phyloP scores from a whole-genome alignment of 2,329 filamentous ascomycete species.

The Polytolypa hystricis region DNA sequence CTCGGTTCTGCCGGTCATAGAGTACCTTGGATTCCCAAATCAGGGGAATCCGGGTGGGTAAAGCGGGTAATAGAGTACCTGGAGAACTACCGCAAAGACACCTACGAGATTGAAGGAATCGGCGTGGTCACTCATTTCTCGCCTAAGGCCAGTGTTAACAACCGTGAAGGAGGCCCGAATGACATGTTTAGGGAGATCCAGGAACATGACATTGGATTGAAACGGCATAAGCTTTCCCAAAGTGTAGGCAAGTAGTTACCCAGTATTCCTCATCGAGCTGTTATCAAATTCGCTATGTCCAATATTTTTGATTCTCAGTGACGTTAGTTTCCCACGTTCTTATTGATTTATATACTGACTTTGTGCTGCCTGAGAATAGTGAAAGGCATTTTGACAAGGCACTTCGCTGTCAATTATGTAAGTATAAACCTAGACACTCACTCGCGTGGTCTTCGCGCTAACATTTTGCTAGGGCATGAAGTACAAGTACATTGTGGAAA shows the following conservation, averaged over 20 bases:
- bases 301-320: background rate
- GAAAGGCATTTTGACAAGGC: constrained; percentile 29
- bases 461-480: constrained; percentile 39
- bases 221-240: constrained; percentile 27
- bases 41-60: background rate
- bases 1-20: constrained; percentile 16
- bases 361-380: constrained; percentile 16
- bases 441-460: background rate
- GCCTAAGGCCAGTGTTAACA: constrained; percentile 43
- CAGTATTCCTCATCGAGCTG: background rate
- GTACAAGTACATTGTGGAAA: constrained; percentile 48
- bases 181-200: constrained; percentile 48
- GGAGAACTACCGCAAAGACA: constrained; percentile 24
- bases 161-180: constrained; percentile 45
- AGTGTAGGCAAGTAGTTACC: constrained; percentile 21
- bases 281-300: background rate
- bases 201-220: constrained; percentile 34
- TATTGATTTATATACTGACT: constrained; percentile 1
- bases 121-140: constrained; percentile 47
- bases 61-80: constrained; percentile 9
- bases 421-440: constrained; percentile 9
- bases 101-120: constrained; percentile 20
- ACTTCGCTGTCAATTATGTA: constrained; percentile 41
- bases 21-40: constrained; percentile 4
- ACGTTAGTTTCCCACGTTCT: background rate